phyloP scores from a whole-genome alignment of 305 asterid species.

The Fraxinus baroniana region DNA sequence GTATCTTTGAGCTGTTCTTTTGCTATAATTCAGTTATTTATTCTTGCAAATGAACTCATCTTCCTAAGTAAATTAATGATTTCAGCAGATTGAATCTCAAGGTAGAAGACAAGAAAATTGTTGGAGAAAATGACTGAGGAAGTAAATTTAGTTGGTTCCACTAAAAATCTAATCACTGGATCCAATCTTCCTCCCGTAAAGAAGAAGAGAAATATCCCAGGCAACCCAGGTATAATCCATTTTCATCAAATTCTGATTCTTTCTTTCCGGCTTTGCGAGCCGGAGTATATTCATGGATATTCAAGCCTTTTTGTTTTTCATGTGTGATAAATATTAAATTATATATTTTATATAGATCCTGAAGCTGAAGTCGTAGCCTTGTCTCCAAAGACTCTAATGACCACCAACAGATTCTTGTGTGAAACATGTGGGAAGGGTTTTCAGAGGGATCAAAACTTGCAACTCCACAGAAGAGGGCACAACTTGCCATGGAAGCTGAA shows the following conservation, averaged over 20 bases:
- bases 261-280: too few species aligned
- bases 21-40: not conserved
- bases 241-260: too few species aligned
- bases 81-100: not conserved
- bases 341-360: conserved; percentile 47
- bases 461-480: too few species aligned
- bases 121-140: conserved; percentile 51
- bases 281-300: not conserved
- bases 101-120: not conserved
- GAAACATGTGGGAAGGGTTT: conserved; percentile 82
- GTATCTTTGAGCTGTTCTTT: conserved; percentile 32
- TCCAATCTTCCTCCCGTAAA: conserved; percentile 51
- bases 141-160: conserved; percentile 36
- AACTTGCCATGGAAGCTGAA: too few species aligned
- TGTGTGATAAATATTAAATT: not conserved
- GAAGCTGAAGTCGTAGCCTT: conserved; percentile 25
- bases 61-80: not conserved
- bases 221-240: conserved; percentile 55
- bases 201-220: conserved; percentile 87
- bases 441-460: too few species aligned
- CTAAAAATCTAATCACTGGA: conserved; percentile 35
- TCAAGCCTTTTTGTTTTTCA: not conserved
- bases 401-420: conserved; percentile 75
- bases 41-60: not conserved
- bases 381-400: conserved; percentile 86